Conservation (phyloP, 2,329 filamentous ascomycete genomes). For the Fusarium verticillioides region DNA sequence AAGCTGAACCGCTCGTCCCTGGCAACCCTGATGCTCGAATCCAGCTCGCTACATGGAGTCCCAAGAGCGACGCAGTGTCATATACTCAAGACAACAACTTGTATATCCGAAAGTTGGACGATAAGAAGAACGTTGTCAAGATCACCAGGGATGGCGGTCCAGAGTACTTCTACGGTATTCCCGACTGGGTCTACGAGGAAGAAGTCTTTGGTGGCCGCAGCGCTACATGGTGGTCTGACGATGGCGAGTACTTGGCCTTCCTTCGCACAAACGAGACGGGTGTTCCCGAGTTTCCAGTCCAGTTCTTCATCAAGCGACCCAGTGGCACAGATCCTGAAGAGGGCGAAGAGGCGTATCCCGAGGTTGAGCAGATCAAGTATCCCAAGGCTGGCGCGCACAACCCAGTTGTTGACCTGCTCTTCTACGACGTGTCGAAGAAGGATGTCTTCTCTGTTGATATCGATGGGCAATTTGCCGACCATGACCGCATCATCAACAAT, state of each 20-base stretch:
- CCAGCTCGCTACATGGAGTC: constrained; percentile 91
- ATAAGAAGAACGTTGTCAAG: constrained; percentile 68
- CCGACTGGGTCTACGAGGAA: constrained; percentile 95
- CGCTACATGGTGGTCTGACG: constrained; percentile 94
- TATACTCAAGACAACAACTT: constrained; percentile 93
- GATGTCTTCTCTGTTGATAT: constrained; percentile 85
- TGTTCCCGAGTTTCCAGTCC: constrained; percentile 90
- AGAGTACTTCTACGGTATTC: constrained; percentile 93
- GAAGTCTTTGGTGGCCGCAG: constrained; percentile 75
- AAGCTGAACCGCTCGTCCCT: constrained; percentile 80
- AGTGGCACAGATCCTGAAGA: constrained; percentile 73
- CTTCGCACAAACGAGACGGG: constrained; percentile 92
- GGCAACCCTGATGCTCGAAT: constrained; percentile 71
- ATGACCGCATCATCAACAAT: constrained; percentile 91
- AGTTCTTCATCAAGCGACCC: constrained; percentile 91
- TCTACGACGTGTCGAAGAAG: constrained; percentile 83
- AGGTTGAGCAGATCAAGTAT: constrained; percentile 93
- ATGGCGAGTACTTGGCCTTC: constrained; percentile 91
- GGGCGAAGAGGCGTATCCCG: constrained; percentile 89
- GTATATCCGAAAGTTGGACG: constrained; percentile 74
- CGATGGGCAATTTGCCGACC: constrained; percentile 79
- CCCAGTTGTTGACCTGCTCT: constrained; percentile 85
- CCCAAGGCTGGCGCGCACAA: constrained; percentile 96
- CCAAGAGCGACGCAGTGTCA: constrained; percentile 85
- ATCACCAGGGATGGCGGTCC: constrained; percentile 89